Conservation (phyloP, 352 stramenopile genomes). For the Phytophthora chlamydospora region DNA sequence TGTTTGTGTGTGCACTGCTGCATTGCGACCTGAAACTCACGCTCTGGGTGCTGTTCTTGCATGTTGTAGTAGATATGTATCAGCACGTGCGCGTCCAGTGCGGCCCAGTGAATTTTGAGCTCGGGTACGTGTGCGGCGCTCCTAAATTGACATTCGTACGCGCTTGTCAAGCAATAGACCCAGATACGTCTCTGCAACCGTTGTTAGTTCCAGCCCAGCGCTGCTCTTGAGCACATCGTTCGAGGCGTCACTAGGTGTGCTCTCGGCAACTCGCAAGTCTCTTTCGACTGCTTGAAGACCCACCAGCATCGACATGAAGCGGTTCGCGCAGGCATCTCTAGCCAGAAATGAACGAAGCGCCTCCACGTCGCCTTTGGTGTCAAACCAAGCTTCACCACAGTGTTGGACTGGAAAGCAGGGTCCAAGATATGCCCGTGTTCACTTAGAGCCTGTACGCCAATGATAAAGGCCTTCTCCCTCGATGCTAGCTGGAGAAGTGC, state of each 20-base stretch:
- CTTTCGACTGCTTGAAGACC: slow-evolving; percentile 60
- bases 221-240: too few relatives aligned
- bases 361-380: slow-evolving; percentile 68
- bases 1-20: slow-evolving; percentile 47
- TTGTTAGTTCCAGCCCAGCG: slow-evolving; percentile 47
- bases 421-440: slow-evolving; percentile 36
- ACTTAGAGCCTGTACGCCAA: slow-evolving; percentile 64
- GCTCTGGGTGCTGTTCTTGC: slow-evolving; percentile 39
- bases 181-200: slow-evolving; percentile 61
- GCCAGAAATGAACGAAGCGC: slow-evolving; percentile 56
- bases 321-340: slow-evolving; percentile 17
- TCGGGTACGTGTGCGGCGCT: slow-evolving; percentile 64
- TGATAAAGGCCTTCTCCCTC: slow-evolving; percentile 56
- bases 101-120: slow-evolving; percentile 75
- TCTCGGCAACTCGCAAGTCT: slow-evolving; percentile 18
- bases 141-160: slow-evolving; percentile 76
- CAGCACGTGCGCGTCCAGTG: slow-evolving; percentile 72
- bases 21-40: slow-evolving; percentile 37
- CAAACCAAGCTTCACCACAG: slow-evolving; percentile 79
- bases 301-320: slow-evolving; percentile 57
- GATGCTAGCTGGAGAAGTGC: slow-evolving; percentile 74
- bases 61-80: slow-evolving; percentile 66
- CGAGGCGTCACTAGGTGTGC: too few relatives aligned
- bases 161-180: slow-evolving; percentile 75
- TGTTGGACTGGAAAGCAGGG: slow-evolving; percentile 51